Evolutionary conservation across 768 basidiomycete genomes (phyloP).

Genomic region (Lyophyllum atratum): DNA sequence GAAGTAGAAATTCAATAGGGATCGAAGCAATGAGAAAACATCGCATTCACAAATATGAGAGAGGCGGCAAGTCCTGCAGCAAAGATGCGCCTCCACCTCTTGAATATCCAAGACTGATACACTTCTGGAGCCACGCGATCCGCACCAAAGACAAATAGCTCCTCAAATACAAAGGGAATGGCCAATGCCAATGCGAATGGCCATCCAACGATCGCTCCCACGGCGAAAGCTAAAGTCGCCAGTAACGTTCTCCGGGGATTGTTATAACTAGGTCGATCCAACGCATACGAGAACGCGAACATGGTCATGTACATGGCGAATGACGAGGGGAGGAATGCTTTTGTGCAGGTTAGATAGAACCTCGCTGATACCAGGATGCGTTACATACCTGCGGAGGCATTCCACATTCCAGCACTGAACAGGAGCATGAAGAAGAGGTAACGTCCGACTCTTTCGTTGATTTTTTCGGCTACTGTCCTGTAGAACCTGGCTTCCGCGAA

Average conservation of each 20-base stretch:
- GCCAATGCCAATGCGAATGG: conserved; percentile 90
- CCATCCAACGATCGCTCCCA: conserved; percentile 92
- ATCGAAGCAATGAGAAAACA: background rate
- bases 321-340: conserved; percentile 93
- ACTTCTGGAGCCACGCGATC: conserved; percentile 58
- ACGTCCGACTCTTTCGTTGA: conserved; percentile 91
- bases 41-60: conserved; percentile 60
- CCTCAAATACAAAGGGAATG: conserved; percentile 88
- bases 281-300: conserved; percentile 72
- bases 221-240: conserved; percentile 72
- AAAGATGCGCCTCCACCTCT: conserved; percentile 61
- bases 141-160: conserved; percentile 75
- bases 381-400: conserved; percentile 73
- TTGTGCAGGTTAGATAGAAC: conserved; percentile 10
- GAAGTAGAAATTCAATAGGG: background rate
- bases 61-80: conserved; percentile 53
- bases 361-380: background rate
- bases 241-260: conserved; percentile 59
- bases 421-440: conserved; percentile 88
- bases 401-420: conserved; percentile 95
- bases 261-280: conserved; percentile 55
- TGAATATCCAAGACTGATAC: conserved; percentile 54
- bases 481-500: conserved; percentile 84
- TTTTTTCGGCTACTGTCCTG: conserved; percentile 72
- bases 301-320: conserved; percentile 92